These are phyloP conservation scores for Rhizopus sp. DNA, from an alignment of 371 early-diverging fungal species.

Conservation along the genomic window DNA sequence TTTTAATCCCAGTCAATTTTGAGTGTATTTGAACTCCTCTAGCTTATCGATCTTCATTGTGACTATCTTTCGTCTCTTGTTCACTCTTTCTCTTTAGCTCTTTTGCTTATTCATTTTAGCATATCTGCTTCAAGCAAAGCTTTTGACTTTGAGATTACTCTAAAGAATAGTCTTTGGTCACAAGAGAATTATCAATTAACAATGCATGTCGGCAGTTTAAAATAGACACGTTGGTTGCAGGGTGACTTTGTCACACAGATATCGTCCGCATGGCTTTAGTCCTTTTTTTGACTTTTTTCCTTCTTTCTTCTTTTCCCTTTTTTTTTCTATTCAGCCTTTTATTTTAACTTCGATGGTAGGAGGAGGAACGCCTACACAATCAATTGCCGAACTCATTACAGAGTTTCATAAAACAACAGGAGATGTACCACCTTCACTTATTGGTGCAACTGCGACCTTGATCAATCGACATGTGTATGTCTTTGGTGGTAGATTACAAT, in stretches of 20 bases:
- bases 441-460: conserved; percentile 66
- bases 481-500: conserved; percentile 68
- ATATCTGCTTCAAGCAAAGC: not conserved
- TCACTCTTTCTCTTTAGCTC: no score
- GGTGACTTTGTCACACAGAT: not conserved
- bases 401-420: conserved; percentile 42
- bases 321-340: not conserved
- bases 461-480: conserved; percentile 58
- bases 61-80: no score
- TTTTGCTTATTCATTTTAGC: not conserved
- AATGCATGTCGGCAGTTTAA: not conserved
- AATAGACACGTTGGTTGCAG: not conserved
- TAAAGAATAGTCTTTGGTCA: not conserved
- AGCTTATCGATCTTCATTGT: no score
- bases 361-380: conserved; percentile 23
- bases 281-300: conserved; percentile 4
- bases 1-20: no score
- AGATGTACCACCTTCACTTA: conserved; percentile 64
- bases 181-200: not conserved
- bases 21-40: no score
- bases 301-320: not conserved
- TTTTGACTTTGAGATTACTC: not conserved
- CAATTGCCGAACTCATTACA: conserved; percentile 44
- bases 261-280: conserved; percentile 3
- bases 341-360: not conserved